These are phyloP conservation scores for Lactifluus pinguis DNA, from an alignment of 768 basidiomycete genomes.

Conservation along the genomic window DNA sequence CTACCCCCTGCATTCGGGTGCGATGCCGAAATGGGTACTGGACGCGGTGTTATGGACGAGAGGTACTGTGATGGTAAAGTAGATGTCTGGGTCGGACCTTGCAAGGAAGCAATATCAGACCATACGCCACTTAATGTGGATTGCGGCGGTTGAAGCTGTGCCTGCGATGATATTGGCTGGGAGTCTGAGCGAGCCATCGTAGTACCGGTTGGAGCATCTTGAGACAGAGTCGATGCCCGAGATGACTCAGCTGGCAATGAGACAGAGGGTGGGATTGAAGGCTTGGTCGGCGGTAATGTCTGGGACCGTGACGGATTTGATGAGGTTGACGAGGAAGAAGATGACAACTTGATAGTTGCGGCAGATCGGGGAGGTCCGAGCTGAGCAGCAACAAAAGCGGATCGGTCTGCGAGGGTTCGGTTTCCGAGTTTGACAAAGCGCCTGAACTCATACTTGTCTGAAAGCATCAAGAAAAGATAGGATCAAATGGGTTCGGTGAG, in stretches of 20 bases:
- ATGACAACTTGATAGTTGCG: slow-evolving; percentile 13
- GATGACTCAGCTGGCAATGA: slow-evolving; percentile 1
- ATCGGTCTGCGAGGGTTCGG: slow-evolving; percentile 22
- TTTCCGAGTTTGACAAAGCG: slow-evolving; percentile 36
- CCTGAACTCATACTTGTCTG: slow-evolving; percentile 76
- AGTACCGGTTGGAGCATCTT: not conserved
- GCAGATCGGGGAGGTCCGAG: slow-evolving; percentile 27
- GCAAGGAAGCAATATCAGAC: slow-evolving; percentile 23
- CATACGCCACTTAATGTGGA: slow-evolving; percentile 16
- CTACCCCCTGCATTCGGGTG: slow-evolving; percentile 16
- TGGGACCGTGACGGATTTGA: slow-evolving; percentile 15
- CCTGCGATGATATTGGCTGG: slow-evolving; percentile 26
- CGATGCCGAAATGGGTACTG: slow-evolving; percentile 11
- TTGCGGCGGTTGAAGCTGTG: slow-evolving; percentile 9
- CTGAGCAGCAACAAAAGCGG: slow-evolving; percentile 24
- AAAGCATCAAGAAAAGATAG: not conserved
- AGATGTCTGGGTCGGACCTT: slow-evolving; percentile 18
- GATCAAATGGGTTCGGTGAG: not conserved
- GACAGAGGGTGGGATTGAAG: slow-evolving; percentile 10
- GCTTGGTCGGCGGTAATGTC: slow-evolving; percentile 17
- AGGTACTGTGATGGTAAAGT: slow-evolving; percentile 23
- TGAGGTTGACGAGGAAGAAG: slow-evolving; percentile 1
- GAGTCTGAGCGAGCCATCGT: slow-evolving; percentile 27
- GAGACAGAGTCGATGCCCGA: not conserved
- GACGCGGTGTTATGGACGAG: slow-evolving; percentile 14